phyloP scores from a whole-genome alignment of 1,284 basidiomycete genomes.

The Marasmius oreades region DNA sequence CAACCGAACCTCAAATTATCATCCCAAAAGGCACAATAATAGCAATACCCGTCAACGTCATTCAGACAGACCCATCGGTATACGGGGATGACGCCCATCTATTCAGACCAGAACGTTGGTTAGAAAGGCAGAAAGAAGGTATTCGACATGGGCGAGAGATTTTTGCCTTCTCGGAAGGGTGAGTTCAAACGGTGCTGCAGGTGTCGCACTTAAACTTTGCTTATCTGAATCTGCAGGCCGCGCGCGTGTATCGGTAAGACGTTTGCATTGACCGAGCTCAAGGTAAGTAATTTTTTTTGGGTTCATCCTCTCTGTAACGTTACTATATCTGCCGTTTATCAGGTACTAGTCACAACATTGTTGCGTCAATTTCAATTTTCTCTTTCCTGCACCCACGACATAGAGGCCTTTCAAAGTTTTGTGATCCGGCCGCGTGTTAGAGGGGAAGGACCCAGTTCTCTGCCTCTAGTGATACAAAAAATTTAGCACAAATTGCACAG shows the following conservation, averaged over 20 bases:
- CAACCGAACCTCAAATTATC: constrained; percentile 34
- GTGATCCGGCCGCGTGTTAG: constrained; percentile 55
- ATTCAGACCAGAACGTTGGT: constrained; percentile 60
- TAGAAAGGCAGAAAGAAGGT: constrained; percentile 33
- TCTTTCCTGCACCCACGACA: constrained; percentile 43
- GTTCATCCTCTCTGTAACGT: background rate
- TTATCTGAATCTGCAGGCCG: constrained; percentile 34
- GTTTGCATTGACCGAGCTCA: constrained; percentile 54
- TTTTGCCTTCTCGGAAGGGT: constrained; percentile 57
- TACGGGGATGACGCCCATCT: constrained; percentile 56
- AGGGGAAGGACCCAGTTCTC: constrained; percentile 47
- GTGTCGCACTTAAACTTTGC: constrained; percentile 1
- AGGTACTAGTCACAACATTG: constrained; percentile 46
- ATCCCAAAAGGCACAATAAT: constrained; percentile 55
- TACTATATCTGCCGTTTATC: background rate
- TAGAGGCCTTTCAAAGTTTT: constrained; percentile 60
- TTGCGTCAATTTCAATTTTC: constrained; percentile 52
- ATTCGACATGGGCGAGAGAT: constrained; percentile 37
- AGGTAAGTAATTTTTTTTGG: constrained; percentile 30
- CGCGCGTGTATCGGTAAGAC: constrained; percentile 52
- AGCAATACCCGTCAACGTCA: constrained; percentile 52
- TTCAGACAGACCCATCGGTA: constrained; percentile 46
- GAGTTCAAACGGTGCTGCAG: constrained; percentile 15
- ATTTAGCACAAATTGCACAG: constrained; percentile 15
- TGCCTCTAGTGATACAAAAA: constrained; percentile 47